These are phyloP conservation scores for Scytalidium lignicola DNA, from an alignment of 2,329 filamentous ascomycete genomes.

Conservation along the genomic window DNA sequence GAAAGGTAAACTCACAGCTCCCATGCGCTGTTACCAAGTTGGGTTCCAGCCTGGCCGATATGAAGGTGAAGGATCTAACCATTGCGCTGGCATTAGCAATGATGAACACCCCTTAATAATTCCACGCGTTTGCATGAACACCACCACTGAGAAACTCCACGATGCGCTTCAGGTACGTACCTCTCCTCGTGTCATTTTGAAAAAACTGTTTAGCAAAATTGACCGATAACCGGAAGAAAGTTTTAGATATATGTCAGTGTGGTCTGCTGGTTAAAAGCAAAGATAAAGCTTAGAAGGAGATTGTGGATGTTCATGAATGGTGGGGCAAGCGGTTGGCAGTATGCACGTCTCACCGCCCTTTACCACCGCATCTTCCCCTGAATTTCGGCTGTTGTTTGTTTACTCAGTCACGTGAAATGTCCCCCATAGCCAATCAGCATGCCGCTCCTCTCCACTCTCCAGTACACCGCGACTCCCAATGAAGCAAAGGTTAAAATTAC, in stretches of 20 bases:
- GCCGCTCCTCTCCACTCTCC: background rate
- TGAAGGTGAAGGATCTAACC: conserved; percentile 59
- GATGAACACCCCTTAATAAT: background rate
- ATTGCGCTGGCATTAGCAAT: conserved; percentile 7
- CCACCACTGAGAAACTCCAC: background rate
- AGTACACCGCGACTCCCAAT: background rate
- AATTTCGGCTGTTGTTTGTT: background rate
- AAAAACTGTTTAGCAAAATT: background rate
- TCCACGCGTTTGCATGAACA: background rate
- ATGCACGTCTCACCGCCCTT: background rate
- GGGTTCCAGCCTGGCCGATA: conserved; percentile 63
- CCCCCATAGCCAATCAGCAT: background rate
- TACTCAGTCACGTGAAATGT: background rate
- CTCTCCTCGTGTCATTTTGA: conserved; percentile 24
- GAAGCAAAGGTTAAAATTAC: no score
- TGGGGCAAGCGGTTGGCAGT: background rate
- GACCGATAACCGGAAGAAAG: background rate
- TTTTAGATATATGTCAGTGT: background rate
- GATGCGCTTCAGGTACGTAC: conserved; percentile 10
- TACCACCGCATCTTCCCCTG: background rate
- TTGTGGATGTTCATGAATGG: background rate
- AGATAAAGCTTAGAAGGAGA: background rate
- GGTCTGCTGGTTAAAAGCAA: background rate
- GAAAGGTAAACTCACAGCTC: conserved; percentile 50
- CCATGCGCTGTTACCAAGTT: conserved; percentile 65